phyloP scores from a whole-genome alignment of 208 protist genomes.

The Porcisia deanei region DNA sequence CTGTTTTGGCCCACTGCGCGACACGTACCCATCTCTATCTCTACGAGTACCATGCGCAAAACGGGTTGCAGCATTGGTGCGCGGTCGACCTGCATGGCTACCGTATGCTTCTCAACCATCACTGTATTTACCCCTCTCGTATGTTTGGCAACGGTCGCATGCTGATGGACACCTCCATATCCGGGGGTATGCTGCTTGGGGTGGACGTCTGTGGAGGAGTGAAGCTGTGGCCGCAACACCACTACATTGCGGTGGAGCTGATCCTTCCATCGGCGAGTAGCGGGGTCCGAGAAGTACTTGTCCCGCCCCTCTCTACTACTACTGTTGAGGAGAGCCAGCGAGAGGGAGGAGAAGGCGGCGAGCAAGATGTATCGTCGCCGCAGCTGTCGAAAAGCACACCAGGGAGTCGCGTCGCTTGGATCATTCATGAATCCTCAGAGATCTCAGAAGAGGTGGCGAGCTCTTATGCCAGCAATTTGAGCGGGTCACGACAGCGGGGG shows the following conservation, averaged over 20 bases:
- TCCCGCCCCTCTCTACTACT: neutral
- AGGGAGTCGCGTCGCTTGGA: conserved; percentile 3
- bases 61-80: conserved; percentile 48
- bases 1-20: conserved; percentile 57
- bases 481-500: neutral
- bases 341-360: neutral
- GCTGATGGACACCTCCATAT: conserved; percentile 68
- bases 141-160: conserved; percentile 73
- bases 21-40: conserved; percentile 53
- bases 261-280: conserved; percentile 44
- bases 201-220: conserved; percentile 84
- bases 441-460: conserved; percentile 12
- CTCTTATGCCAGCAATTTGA: conserved; percentile 3
- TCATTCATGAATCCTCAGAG: conserved; percentile 29
- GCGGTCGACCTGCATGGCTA: conserved; percentile 68
- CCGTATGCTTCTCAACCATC: conserved; percentile 75
- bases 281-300: conserved; percentile 25
- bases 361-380: neutral
- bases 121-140: conserved; percentile 68
- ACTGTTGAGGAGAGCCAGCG: neutral
- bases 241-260: conserved; percentile 72
- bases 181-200: conserved; percentile 52
- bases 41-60: conserved; percentile 49
- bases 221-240: conserved; percentile 69
- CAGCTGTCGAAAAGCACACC: neutral